Conservation (phyloP, 495 filamentous ascomycete genomes). For the Hypoxylon cercidicola region DNA sequence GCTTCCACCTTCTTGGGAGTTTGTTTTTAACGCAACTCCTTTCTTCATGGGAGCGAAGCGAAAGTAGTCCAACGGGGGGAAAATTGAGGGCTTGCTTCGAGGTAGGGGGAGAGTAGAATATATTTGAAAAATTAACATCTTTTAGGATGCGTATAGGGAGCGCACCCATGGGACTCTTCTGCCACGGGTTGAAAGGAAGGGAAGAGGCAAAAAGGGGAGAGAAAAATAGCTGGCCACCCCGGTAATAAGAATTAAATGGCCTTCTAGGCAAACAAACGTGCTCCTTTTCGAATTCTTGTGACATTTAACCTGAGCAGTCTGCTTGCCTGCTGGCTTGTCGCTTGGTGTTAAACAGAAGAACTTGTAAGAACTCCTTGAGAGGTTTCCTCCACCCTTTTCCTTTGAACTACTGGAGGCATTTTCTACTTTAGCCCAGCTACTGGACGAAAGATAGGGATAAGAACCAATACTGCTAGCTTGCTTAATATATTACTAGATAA, state of each 20-base stretch:
- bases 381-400: too few relatives aligned
- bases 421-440: too few relatives aligned
- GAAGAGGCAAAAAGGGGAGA: not conserved
- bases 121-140: not conserved
- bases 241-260: conserved; percentile 33
- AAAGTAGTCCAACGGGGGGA: not conserved
- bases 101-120: not conserved
- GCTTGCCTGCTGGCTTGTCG: too few relatives aligned
- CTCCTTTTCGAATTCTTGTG: not conserved
- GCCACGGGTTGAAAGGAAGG: not conserved
- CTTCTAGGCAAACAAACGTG: conserved; percentile 15
- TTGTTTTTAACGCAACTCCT: conserved; percentile 8
- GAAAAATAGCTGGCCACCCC: conserved; percentile 3
- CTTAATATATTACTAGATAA: too few relatives aligned
- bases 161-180: not conserved
- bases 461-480: too few relatives aligned
- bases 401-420: too few relatives aligned
- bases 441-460: too few relatives aligned
- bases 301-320: too few relatives aligned
- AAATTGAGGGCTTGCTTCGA: conserved; percentile 12
- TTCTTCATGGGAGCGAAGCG: not conserved
- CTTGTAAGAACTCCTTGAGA: too few relatives aligned
- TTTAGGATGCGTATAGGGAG: not conserved
- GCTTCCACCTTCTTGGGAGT: conserved; percentile 3
- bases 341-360: too few relatives aligned